Evolutionary conservation across 495 filamentous ascomycete genomes (phyloP), one percentile per base, ranked within the genome.

Genomic region (Letharia lupina): DNA sequence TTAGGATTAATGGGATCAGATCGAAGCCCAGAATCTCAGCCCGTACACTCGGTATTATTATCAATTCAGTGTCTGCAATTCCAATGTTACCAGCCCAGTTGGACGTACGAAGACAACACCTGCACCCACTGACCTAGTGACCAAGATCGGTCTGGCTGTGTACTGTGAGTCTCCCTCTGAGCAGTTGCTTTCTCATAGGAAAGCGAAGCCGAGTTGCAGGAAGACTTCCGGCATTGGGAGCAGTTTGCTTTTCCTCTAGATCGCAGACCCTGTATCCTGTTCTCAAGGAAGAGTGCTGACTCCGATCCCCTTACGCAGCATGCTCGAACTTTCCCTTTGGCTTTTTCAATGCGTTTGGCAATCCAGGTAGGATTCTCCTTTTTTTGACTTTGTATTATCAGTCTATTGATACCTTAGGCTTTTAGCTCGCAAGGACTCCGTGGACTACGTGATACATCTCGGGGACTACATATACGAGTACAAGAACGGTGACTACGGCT

Each of bases 401-500:
- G 28, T 35, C 28, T 7, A 56, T 16, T 35, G 48, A 54, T 56
- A 35, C 15, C 28, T 56, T 16, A 4, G 9, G 4, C 23, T 56
- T 56, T 12, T 16, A 56, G 87, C 79, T 6, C 80, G 86, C 57
- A 89, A 89, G 69, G 86, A 89, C 65, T 83, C 82, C n/a, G 83
- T 87, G 8, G 86, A 90, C 71, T 89, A 85, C 71, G 81, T 88
- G 0, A 66, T 88, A 59, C 84, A 87, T 70, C 77, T 88, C 6
- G 86, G 86, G 20, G 87, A 90, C 71, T 89, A 89, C 70, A 88
- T 89, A 69, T 89, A 90, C 71, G 86, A 90, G 69, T 85, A 84
- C 56, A 74, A 70, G n/a, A 79, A 84, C 37, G 81, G 81, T 18
- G 76, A 81, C 16, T 86, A 86, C 67, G 84, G 84, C 28, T 83